These are phyloP conservation scores for Cyclotella baltica DNA, from an alignment of 108 stramenopile genomes.

Conservation along the genomic window DNA sequence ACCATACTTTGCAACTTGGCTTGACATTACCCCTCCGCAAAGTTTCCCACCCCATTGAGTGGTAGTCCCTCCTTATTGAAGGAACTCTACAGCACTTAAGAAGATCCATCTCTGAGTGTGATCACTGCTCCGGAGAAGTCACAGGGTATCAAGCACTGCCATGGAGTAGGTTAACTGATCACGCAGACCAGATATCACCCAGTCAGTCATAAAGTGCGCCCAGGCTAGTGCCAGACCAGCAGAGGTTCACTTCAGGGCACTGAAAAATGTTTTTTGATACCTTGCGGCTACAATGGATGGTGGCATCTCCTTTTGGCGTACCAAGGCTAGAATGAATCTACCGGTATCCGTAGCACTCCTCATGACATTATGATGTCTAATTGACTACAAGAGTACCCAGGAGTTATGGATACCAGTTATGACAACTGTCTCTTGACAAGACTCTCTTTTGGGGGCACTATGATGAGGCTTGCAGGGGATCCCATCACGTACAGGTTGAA, in stretches of 20 bases:
- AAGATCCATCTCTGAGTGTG: background rate
- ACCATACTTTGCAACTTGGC: background rate
- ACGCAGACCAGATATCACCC: background rate
- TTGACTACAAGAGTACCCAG: background rate
- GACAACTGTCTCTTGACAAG: background rate
- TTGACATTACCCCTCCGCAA: background rate
- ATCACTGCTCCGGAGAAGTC: background rate
- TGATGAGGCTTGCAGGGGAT: constrained; percentile 33
- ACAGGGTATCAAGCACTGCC: background rate
- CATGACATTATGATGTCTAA: background rate
- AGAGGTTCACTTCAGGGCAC: background rate
- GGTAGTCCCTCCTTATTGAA: background rate
- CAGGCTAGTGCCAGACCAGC: background rate
- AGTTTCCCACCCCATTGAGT: background rate
- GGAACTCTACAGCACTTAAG: background rate
- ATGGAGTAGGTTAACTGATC: constrained; percentile 1
- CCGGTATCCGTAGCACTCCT: background rate
- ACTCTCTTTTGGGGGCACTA: constrained; percentile 33
- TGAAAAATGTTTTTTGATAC: background rate
- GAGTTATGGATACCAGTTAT: background rate
- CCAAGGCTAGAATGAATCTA: background rate
- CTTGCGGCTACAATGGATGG: background rate
- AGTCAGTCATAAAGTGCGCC: background rate
- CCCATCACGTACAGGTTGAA: constrained; percentile 23
- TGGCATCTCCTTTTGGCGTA: constrained; percentile 34